A percentile compares a stretch with the other conserved stretches of the same genome.
phyloP scores from a whole-genome alignment of 1,284 basidiomycete genomes.

The Rhodotorula sp. region DNA sequence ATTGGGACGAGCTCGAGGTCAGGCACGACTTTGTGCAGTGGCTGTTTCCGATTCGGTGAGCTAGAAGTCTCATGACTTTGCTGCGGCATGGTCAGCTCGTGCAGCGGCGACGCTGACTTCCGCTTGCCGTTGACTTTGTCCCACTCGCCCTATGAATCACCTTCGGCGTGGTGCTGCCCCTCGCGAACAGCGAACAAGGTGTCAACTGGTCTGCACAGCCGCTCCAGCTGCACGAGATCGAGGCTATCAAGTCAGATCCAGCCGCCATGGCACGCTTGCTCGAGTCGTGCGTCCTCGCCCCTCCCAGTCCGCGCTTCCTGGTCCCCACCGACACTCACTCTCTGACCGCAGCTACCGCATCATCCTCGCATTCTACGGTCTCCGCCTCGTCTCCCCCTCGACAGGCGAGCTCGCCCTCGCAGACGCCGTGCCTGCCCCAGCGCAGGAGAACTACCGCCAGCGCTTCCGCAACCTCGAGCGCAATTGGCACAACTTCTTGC shows the following conservation, averaged over 20 bases:
- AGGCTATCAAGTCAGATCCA: constrained; percentile 2
- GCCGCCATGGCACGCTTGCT: constrained; percentile 22
- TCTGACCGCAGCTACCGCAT: constrained; percentile 23
- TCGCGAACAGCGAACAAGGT: constrained; percentile 26
- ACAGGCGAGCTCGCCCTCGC: constrained; percentile 29
- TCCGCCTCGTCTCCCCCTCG: constrained; percentile 18
- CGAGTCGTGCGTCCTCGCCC: constrained; percentile 12
- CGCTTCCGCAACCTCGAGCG: constrained; percentile 28
- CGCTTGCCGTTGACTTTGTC: no score
- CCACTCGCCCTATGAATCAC: no score
- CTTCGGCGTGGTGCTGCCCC: background rate
- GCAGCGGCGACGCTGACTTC: background rate
- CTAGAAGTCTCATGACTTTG: background rate
- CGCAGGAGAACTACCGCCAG: constrained; percentile 2
- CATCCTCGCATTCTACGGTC: constrained; percentile 40
- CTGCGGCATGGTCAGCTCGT: background rate
- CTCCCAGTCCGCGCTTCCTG: no score
- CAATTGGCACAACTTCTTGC: constrained; percentile 33
- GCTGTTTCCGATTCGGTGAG: constrained; percentile 29
- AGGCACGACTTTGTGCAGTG: constrained; percentile 36
- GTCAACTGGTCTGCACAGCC: constrained; percentile 35
- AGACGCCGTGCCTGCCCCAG: constrained; percentile 7
- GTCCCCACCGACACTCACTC: background rate
- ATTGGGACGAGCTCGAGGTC: constrained; percentile 31
- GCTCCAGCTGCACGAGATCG: constrained; percentile 27